Evolutionary conservation across 148 eudicot genomes (phyloP).

Genomic region (Rhododendron williamsianum): DNA sequence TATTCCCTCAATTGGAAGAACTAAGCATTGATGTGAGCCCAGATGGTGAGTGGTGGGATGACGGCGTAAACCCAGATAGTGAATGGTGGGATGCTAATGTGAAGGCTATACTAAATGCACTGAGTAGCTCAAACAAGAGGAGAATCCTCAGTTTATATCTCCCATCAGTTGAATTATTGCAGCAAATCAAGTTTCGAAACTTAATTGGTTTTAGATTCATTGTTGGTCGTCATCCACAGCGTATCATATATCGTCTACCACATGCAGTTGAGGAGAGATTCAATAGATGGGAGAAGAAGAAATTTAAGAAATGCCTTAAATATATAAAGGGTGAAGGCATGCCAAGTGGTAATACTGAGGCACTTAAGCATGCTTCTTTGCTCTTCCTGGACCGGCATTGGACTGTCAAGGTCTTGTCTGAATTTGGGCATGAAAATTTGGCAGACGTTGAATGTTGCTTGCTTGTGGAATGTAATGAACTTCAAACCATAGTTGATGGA

Average conservation of each 20-base stretch:
- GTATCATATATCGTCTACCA: not conserved
- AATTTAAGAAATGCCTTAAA: not conserved
- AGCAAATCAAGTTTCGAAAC: not conserved
- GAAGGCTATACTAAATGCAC: not conserved
- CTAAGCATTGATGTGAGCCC: not conserved
- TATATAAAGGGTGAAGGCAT: not conserved
- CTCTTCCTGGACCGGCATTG: not conserved
- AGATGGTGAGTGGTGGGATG: too few species aligned
- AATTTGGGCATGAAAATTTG: not conserved
- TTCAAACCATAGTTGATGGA: constrained; percentile 7
- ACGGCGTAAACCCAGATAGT: not conserved
- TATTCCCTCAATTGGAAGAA: not conserved
- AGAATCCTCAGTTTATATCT: not conserved
- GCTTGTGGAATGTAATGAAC: constrained; percentile 19
- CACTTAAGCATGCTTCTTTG: not conserved
- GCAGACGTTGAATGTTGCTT: not conserved
- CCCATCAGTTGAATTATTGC: not conserved
- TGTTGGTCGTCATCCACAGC: not conserved
- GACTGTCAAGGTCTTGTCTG: not conserved
- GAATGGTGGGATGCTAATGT: not conserved
- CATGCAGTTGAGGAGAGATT: not conserved
- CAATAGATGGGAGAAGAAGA: not conserved
- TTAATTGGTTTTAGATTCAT: not conserved
- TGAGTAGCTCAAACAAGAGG: not conserved
- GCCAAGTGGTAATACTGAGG: not conserved